Evolutionary conservation across 768 basidiomycete genomes (phyloP), one percentile per base, ranked within the genome.

Genomic region (Xerocomellus intermedius): DNA sequence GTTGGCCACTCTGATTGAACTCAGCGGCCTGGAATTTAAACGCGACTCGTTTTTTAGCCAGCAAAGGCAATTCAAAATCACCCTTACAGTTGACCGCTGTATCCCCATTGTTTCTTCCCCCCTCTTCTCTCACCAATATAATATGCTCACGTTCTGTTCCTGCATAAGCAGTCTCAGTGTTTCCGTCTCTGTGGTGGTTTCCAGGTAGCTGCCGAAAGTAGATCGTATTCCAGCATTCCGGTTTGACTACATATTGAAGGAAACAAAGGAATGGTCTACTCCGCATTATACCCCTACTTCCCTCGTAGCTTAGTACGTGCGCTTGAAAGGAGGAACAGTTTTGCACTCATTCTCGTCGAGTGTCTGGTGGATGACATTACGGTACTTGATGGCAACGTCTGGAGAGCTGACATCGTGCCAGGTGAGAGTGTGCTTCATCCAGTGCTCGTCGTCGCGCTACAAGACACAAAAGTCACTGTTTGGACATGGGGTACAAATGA

Each of bases 301-400:
- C 51, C 43, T 32, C 8, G 37, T 22, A 44, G 10, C 33, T 48
- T 80, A 95, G 75, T 95, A 96, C 52, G 91, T 90, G 73, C 94
- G 91, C 82, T 96, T 96, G 85, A 97, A 97, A 14, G 96, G 96
- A 59, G 96, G 96, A 33, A 98, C 93, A 38, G 89, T 68, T 80
- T 95, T 96, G 87, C 95, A 96, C 77, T 98, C 96, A 66, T 84
- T 87, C 77, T 96, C 92, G 69, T 99, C 96, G 42, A 98, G 82
- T 42, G 97, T 98, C 46, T 74, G 82, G 62, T 74, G 78, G 66
- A 92, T 95, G 62, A 99, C 97, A 26, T 71, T 68, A 65, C 97
- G 91, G 77, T 98, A 99, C 66, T 82, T 82, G 73, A 99, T 84
- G 42, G 86, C 86, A 57, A 98, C 94, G 53, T 93, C 85, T 12